A percentile compares a stretch with the other conserved stretches of the same genome.
Evolutionary conservation across 2,329 filamentous ascomycete species (phyloP).

Genomic region (Neobulgaria alba): DNA sequence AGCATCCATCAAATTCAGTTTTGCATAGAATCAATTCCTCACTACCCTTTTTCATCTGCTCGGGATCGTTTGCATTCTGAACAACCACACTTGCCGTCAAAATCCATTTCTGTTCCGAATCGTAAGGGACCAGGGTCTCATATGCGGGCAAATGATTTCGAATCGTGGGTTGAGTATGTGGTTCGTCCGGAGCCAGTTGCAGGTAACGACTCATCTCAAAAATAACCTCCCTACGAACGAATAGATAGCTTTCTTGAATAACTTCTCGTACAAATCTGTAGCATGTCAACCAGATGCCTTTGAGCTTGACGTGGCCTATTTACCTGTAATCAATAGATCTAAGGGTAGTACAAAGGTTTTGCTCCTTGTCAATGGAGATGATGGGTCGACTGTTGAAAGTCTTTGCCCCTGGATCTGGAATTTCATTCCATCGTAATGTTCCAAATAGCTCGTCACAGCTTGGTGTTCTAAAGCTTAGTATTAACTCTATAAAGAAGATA

Average conservation of each 20-base stretch:
- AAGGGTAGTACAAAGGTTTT: conserved; percentile 39
- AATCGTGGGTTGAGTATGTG: conserved; percentile 24
- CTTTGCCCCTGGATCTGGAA: conserved; percentile 42
- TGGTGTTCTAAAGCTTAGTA: conserved; percentile 13
- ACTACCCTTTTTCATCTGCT: conserved; percentile 44
- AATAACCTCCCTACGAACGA: conserved; percentile 23
- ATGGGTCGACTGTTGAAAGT: conserved; percentile 25
- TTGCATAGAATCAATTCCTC: conserved; percentile 41
- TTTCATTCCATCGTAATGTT: conserved; percentile 48
- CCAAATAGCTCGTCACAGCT: conserved; percentile 36
- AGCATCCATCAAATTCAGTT: conserved; percentile 41
- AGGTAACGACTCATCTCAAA: conserved; percentile 24
- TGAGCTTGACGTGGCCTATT: conserved; percentile 12
- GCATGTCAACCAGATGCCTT: background rate
- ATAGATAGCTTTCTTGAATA: conserved; percentile 19
- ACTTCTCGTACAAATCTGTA: conserved; percentile 22
- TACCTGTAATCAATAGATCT: conserved; percentile 45
- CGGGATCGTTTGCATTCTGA: conserved; percentile 45
- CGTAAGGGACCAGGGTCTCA: conserved; percentile 39
- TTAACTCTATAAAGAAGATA: too few relatives aligned
- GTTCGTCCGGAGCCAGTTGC: conserved; percentile 13
- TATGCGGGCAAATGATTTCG: conserved; percentile 36
- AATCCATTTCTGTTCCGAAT: conserved; percentile 44
- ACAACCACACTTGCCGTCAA: conserved; percentile 46
- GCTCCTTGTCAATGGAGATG: conserved; percentile 27